Conservation (phyloP, 2,329 filamentous ascomycete genomes). For the Hirsutella minnesotensis region DNA sequence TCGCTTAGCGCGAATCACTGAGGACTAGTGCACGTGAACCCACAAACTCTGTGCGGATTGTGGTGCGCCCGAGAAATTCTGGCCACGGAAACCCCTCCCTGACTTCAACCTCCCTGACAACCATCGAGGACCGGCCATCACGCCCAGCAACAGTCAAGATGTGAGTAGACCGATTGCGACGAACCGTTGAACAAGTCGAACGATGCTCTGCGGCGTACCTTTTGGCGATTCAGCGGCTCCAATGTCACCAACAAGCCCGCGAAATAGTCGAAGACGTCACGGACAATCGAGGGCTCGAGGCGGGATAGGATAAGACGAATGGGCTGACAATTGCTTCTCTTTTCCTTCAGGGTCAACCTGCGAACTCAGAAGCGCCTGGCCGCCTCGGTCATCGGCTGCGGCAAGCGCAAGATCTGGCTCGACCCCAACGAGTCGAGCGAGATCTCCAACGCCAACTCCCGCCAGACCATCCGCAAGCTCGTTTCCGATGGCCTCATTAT, state of each 20-base stretch:
- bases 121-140: constrained; percentile 30
- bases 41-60: constrained; percentile 27
- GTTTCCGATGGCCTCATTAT: constrained; percentile 99
- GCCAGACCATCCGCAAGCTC: constrained; percentile 99
- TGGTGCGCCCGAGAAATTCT: constrained; percentile 28
- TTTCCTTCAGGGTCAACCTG: constrained; percentile 80
- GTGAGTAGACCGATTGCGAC: constrained; percentile 22
- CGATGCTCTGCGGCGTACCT: not conserved
- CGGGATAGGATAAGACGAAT: not conserved
- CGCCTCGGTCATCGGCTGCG: constrained; percentile 95
- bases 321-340: constrained; percentile 19
- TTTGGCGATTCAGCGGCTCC: not conserved
- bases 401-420: constrained; percentile 99
- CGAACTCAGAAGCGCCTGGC: constrained; percentile 99
- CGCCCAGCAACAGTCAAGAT: constrained; percentile 31
- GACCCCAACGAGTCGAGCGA: constrained; percentile 98
- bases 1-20: constrained; percentile 24
- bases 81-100: constrained; percentile 26
- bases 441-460: constrained; percentile 99
- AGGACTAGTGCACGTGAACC: constrained; percentile 26
- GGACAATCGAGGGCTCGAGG: not conserved
- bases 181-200: not conserved
- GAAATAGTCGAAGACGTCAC: not conserved
- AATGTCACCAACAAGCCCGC: not conserved
- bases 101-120: constrained; percentile 22